Evolutionary conservation across 1,139 yeast genomes (phyloP), one percentile per base, ranked within the genome.

Genomic region (Yamadazyma jaroonii): DNA sequence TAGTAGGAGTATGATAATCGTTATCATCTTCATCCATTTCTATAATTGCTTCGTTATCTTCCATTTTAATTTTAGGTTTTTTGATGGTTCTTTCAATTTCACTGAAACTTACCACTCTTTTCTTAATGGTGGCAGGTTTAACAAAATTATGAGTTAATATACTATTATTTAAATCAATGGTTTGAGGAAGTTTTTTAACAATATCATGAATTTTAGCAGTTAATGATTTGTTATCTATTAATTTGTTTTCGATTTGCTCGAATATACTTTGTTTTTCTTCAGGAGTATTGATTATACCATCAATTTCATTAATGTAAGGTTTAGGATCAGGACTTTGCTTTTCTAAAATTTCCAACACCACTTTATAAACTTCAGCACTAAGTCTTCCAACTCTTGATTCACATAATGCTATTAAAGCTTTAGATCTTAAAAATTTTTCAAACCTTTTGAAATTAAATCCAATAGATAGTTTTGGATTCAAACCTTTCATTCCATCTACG

Each of bases 361-460:
- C 61, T 37, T 73, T 69, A 54, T 84, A 92, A 6, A 94, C 72
- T 36, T 70, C 64, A 0, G 95, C 74, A 0, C 94, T 71, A 3
- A 84, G 60, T 9, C 72, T 60, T 6, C 98, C 98, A 32, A 89
- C 62, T 42, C 90, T 72, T 34, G 84, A 80, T 29, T 72, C 71
- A 13, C 84, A 86, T 36, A 85, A 70, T 29, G 76, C 76, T 1
- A 71, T 77, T 22, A 92, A 68, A 44, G 84, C 84, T 29, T 66
- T 61, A 11, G 84, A 73, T 46, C 97, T 73, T 50, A 82, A 71
- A 31, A 77, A 63, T 49, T 88, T 83, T 41, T 84, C 70, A 52
- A 77, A 88, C 47, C 95, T 68, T 25, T 77, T 74, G 41, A 84
- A 69, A 50, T 82, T 83, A 50, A 89, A 72, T 1, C 81, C 67